Conservation (phyloP, 208 protist species). For the Trichomonas vaginalis region DNA sequence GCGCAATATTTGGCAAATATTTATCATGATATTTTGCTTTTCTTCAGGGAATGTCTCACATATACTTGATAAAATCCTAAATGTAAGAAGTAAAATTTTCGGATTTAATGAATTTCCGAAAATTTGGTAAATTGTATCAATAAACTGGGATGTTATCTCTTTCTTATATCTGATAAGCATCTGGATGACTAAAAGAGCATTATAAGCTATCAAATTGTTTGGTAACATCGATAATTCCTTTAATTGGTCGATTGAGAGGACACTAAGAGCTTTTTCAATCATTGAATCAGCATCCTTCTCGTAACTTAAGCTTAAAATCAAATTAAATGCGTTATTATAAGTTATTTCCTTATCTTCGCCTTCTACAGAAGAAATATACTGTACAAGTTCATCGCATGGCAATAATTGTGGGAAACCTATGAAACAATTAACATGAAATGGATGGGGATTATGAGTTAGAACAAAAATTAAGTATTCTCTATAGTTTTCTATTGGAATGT, state of each 20-base stretch:
- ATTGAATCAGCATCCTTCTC: background rate
- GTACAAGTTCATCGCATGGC: background rate
- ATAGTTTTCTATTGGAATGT: background rate
- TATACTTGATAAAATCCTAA: background rate
- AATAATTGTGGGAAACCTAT: background rate
- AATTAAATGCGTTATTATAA: background rate
- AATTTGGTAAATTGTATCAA: background rate
- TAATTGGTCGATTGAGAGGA: background rate
- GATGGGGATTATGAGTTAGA: background rate
- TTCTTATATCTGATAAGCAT: background rate
- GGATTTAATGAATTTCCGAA: background rate
- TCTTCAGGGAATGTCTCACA: background rate
- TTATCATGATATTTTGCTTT: background rate
- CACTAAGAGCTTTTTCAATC: background rate
- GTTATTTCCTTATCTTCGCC: background rate
- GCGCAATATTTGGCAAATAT: background rate
- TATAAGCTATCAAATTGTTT: background rate
- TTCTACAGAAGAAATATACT: background rate
- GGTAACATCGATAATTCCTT: background rate
- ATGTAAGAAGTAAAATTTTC: background rate
- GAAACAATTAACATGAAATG: background rate
- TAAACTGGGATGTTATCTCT: background rate
- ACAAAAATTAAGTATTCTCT: background rate
- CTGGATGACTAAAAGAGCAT: background rate
- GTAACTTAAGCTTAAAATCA: background rate